Percentiles rank a stretch among this genome's conserved stretches.
phyloP scores from a whole-genome alignment of 345 rosid genomes.

The Eucalyptus regnans region DNA sequence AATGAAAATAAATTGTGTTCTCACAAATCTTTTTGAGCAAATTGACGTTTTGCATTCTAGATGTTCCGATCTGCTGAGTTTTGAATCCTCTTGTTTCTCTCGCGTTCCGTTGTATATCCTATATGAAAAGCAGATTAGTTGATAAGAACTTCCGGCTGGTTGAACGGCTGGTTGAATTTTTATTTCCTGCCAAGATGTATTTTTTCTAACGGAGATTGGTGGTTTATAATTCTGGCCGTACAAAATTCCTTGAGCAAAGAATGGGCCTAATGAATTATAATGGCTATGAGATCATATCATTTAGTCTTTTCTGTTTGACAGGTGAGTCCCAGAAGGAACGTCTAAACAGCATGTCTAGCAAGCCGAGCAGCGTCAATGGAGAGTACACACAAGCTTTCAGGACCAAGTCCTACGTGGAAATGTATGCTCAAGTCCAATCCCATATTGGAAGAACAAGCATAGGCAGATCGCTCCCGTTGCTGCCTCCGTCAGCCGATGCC shows the following conservation, averaged over 20 bases:
- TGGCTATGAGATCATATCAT: neutral
- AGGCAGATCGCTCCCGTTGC: neutral
- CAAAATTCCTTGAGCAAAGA: neutral
- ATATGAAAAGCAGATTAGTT: neutral
- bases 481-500: neutral
- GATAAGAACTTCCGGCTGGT: neutral
- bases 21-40: neutral
- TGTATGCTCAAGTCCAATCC: constrained; percentile 43
- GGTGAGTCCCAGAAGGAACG: neutral
- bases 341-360: neutral
- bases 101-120: neutral
- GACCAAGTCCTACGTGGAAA: constrained; percentile 64
- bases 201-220: neutral
- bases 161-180: neutral
- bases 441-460: constrained; percentile 13
- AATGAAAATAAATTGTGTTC: neutral
- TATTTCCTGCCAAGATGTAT: neutral
- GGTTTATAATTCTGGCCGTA: neutral
- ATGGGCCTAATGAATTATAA: neutral
- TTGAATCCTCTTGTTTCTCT: neutral
- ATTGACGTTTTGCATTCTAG: neutral
- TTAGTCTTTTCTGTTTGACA: neutral
- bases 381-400: constrained; percentile 85
- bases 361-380: constrained; percentile 42
- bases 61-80: neutral